Percentiles rank a stretch among this genome's conserved stretches.
Conservation (phyloP, 2,329 filamentous ascomycete species). For the Raffaelea ambrosiae region DNA sequence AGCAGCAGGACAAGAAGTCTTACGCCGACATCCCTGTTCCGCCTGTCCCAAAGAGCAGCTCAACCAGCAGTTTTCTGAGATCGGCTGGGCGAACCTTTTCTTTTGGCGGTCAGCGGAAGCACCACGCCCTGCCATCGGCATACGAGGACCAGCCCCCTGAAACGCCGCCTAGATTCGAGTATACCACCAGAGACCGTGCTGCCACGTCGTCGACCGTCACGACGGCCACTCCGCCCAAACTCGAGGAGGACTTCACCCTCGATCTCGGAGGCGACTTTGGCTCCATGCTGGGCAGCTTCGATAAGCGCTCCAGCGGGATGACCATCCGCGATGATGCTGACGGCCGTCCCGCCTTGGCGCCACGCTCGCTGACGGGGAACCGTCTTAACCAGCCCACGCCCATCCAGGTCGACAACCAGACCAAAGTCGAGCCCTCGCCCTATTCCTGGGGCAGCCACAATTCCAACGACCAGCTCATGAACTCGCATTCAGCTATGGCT, state of each 20-base stretch:
- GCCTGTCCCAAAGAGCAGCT: constrained; percentile 34
- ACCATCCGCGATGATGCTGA: constrained; percentile 33
- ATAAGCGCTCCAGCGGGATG: constrained; percentile 44
- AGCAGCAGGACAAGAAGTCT: constrained; percentile 31
- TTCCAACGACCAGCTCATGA: constrained; percentile 40
- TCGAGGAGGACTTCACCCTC: constrained; percentile 36
- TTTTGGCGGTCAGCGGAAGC: constrained; percentile 49
- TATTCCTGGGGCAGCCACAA: constrained; percentile 44
- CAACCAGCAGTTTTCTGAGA: constrained; percentile 43
- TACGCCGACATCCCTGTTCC: constrained; percentile 30
- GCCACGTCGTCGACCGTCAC: constrained; percentile 45
- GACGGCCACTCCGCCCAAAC: constrained; percentile 42
- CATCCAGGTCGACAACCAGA: constrained; percentile 35
- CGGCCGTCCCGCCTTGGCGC: constrained; percentile 23
- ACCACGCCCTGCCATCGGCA: constrained; percentile 25
- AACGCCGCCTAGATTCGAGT: constrained; percentile 13
- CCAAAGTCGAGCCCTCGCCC: constrained; percentile 37
- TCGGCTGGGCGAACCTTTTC: constrained; percentile 51
- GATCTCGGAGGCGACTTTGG: constrained; percentile 51
- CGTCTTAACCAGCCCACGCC: constrained; percentile 37
- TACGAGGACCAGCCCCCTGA: constrained; percentile 23
- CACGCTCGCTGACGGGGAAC: constrained; percentile 37
- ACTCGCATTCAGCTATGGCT: constrained; percentile 22
- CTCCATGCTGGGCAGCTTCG: constrained; percentile 48
- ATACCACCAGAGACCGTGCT: constrained; percentile 34